These are phyloP conservation scores for Lactifluus pinguis DNA, from an alignment of 768 basidiomycete species.

Conservation along the genomic window DNA sequence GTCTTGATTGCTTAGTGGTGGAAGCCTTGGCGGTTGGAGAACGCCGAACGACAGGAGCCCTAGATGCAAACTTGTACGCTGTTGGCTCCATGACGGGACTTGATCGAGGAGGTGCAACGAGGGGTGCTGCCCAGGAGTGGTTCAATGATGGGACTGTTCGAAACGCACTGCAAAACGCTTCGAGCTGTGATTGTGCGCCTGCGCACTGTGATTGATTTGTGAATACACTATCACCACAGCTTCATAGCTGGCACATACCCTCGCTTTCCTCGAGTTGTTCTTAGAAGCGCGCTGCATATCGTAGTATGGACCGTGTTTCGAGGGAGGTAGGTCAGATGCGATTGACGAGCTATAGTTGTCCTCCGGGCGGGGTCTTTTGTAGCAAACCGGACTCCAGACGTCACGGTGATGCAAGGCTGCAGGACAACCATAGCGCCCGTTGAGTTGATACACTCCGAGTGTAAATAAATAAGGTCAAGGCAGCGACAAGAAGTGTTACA, in stretches of 20 bases:
- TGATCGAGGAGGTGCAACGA: background rate
- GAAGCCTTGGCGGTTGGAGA: background rate
- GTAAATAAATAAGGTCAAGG: background rate
- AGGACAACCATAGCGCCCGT: background rate
- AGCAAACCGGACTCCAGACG: background rate
- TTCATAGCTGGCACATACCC: background rate
- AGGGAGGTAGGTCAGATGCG: background rate
- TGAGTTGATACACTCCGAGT: background rate
- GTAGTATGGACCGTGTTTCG: background rate
- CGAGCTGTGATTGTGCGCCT: background rate
- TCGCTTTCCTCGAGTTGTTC: background rate
- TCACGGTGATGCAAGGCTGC: background rate
- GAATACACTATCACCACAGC: background rate
- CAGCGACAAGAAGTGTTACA: background rate
- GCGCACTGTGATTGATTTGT: background rate
- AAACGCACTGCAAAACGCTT: conserved; percentile 1
- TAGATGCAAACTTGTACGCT: conserved; percentile 7
- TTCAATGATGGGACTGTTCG: background rate
- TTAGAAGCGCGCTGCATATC: background rate
- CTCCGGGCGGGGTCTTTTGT: background rate
- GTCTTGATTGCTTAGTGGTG: background rate
- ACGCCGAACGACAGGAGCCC: conserved; percentile 8
- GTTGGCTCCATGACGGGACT: background rate
- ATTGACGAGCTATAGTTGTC: background rate
- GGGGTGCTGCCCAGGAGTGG: conserved; percentile 6